Percentiles rank a stretch among this genome's conserved stretches.
These are phyloP conservation scores for Metschnikowia cerradonensis DNA, from an alignment of 805 yeast species.

Conservation along the genomic window DNA sequence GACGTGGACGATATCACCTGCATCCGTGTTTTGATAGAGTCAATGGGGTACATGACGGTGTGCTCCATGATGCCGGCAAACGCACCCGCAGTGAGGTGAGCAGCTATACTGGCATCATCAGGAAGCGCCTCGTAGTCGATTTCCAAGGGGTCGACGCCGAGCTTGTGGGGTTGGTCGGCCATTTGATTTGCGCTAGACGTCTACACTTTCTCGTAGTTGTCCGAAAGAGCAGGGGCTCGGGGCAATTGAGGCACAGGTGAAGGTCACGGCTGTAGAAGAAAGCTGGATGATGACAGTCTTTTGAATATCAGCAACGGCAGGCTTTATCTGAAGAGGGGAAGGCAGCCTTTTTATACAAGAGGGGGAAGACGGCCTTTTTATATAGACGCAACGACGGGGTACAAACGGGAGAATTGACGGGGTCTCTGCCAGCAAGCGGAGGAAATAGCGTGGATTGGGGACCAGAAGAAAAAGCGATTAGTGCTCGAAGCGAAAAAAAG, in stretches of 20 bases:
- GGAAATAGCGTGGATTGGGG: neutral
- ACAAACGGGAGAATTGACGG: no score
- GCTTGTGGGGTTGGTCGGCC: slow-evolving; percentile 21
- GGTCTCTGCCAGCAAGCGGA: neutral
- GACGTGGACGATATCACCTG: slow-evolving; percentile 48
- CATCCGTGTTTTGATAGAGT: slow-evolving; percentile 94
- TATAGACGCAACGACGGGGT: no score
- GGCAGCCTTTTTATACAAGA: no score
- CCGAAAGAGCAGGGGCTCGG: neutral
- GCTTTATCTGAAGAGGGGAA: no score
- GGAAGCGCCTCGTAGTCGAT: slow-evolving; percentile 92
- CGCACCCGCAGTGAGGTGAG: slow-evolving; percentile 90
- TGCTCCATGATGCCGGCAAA: slow-evolving; percentile 99
- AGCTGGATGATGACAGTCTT: neutral
- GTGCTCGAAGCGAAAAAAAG: slow-evolving; percentile 1
- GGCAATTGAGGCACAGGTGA: neutral
- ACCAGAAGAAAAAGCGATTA: neutral
- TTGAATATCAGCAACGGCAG: no score
- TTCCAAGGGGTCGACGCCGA: slow-evolving; percentile 41
- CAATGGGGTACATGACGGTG: slow-evolving; percentile 93
- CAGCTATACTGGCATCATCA: slow-evolving; percentile 72
- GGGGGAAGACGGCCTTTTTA: no score
- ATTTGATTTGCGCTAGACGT: slow-evolving; percentile 5
- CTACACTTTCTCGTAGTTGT: neutral
- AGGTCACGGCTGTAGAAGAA: neutral